These are phyloP conservation scores for Colletotrichum zoysiae DNA, from an alignment of 2,329 filamentous ascomycete genomes.

Conservation along the genomic window DNA sequence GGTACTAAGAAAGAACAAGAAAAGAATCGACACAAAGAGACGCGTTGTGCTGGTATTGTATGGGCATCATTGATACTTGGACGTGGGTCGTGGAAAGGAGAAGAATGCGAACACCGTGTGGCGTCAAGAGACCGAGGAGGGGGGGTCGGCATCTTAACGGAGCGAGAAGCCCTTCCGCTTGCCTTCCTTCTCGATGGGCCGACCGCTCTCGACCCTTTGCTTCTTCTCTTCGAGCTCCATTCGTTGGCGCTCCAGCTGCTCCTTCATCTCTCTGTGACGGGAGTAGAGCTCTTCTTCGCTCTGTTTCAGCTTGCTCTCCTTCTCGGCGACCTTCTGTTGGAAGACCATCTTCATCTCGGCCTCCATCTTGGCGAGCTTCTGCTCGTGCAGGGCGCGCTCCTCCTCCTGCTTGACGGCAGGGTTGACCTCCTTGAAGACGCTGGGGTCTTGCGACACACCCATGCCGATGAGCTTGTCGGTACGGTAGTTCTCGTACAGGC, in stretches of 20 bases:
- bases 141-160: conserved; percentile 70
- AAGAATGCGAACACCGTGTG: conserved; percentile 36
- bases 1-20: conserved; percentile 42
- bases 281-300: conserved; percentile 99
- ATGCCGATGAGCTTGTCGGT: conserved; percentile 99
- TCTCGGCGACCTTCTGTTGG: conserved; percentile 99
- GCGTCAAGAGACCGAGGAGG: conserved; percentile 28
- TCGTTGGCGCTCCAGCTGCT: conserved; percentile 96
- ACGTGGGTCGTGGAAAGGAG: conserved; percentile 63
- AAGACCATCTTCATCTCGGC: conserved; percentile 99
- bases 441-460: conserved; percentile 98
- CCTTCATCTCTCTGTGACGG: conserved; percentile 99
- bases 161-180: conserved; percentile 99
- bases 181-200: conserved; percentile 96
- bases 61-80: conserved; percentile 70
- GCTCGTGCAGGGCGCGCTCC: conserved; percentile 96
- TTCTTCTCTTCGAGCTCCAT: conserved; percentile 99
- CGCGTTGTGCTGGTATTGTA: conserved; percentile 70
- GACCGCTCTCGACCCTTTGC: conserved; percentile 90
- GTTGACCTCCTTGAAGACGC: conserved; percentile 99
- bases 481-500: conserved; percentile 99
- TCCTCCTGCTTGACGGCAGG: conserved; percentile 99
- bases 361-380: conserved; percentile 99
- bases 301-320: conserved; percentile 99
- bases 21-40: conserved; percentile 55